Conservation (phyloP, 495 filamentous ascomycete species). For the Aspergillus avenaceus region DNA sequence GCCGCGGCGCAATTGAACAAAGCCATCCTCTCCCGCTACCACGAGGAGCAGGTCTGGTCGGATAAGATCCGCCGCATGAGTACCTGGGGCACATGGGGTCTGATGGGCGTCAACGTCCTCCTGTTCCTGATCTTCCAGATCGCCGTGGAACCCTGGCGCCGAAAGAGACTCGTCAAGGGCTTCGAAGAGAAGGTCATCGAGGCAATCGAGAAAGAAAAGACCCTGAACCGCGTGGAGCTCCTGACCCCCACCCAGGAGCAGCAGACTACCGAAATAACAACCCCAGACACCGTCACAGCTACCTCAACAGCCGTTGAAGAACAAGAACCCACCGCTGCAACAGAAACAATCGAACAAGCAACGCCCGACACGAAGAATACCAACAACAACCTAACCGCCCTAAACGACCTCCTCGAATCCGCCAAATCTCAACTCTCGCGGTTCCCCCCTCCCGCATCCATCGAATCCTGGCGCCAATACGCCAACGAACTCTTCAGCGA, state of each 20-base stretch:
- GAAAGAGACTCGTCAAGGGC: conserved; percentile 71
- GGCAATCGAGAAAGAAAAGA: conserved; percentile 72
- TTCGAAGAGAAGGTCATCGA: conserved; percentile 76
- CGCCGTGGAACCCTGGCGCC: conserved; percentile 90
- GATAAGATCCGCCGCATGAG: conserved; percentile 94
- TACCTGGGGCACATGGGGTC: conserved; percentile 96
- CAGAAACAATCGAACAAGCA: neutral
- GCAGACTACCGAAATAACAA: neutral
- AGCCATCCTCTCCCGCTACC: conserved; percentile 83
- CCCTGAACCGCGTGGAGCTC: conserved; percentile 18
- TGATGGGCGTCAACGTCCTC: conserved; percentile 95
- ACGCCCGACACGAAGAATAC: conserved; percentile 4
- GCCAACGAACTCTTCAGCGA: conserved; percentile 62
- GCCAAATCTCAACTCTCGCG: conserved; percentile 21
- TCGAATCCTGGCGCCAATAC: conserved; percentile 48
- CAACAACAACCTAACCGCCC: conserved; percentile 1
- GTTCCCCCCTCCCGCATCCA: conserved; percentile 19
- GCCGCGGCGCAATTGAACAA: conserved; percentile 67
- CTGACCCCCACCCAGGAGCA: conserved; percentile 3
- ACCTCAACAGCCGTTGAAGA: neutral
- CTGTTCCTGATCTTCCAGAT: conserved; percentile 86
- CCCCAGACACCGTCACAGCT: neutral
- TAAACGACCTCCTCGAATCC: conserved; percentile 12
- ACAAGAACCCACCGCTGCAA: neutral
- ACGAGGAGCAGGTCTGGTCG: conserved; percentile 99